Conservation (phyloP, 306 rosid genomes). For the Myrica gale region DNA sequence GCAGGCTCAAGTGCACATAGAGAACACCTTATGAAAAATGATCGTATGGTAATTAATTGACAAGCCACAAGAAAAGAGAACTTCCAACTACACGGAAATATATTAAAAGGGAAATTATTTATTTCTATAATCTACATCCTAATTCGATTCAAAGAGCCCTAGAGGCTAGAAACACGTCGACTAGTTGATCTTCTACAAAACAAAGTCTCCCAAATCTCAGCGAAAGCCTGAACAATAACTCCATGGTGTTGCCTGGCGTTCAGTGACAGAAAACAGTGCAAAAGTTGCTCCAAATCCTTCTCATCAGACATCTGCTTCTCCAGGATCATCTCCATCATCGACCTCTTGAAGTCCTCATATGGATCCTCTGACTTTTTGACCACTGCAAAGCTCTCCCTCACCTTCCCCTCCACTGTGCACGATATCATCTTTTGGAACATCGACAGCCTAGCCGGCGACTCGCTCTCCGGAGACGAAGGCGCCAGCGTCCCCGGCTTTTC, state of each 20-base stretch:
- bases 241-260: conserved; percentile 40
- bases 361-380: conserved; percentile 63
- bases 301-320: conserved; percentile 57
- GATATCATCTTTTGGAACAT: conserved; percentile 54
- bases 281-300: conserved; percentile 48
- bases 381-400: conserved; percentile 59
- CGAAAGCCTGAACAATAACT: conserved; percentile 43
- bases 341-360: conserved; percentile 54
- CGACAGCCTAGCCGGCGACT: conserved; percentile 58
- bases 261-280: conserved; percentile 50
- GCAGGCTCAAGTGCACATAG: too few species aligned
- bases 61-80: too few species aligned
- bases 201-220: conserved; percentile 51
- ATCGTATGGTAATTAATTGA: too few species aligned
- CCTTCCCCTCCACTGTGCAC: conserved; percentile 53
- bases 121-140: background rate
- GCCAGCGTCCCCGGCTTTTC: background rate
- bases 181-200: conserved; percentile 31
- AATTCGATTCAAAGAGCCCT: conserved; percentile 5
- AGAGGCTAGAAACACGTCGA: conserved; percentile 25
- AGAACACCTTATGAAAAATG: too few species aligned
- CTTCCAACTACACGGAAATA: too few species aligned
- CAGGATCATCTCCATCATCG: conserved; percentile 64
- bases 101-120: too few species aligned
- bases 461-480: conserved; percentile 16